A percentile compares a stretch with the other conserved stretches of the same genome.
Evolutionary conservation across 2,329 filamentous ascomycete genomes (phyloP).

Genomic region (Ilyonectria sp.): DNA sequence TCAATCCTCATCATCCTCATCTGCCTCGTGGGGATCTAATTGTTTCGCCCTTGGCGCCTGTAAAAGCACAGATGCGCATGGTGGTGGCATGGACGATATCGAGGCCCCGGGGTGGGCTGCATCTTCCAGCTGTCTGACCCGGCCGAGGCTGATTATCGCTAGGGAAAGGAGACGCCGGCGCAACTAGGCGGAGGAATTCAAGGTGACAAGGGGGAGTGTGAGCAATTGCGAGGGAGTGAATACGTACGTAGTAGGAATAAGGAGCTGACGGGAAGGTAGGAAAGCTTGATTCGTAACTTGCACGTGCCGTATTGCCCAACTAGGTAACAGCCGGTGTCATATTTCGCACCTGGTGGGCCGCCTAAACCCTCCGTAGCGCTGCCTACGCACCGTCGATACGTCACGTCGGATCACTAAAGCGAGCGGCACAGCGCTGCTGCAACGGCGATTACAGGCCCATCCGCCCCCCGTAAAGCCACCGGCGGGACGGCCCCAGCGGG

Average conservation of each 20-base stretch:
- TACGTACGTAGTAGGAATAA: background rate
- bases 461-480: background rate
- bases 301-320: slow-evolving; percentile 12
- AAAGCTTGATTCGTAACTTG: slow-evolving; percentile 6
- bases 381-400: background rate
- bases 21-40: background rate
- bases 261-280: background rate
- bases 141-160: background rate
- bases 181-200: background rate
- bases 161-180: background rate
- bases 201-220: background rate
- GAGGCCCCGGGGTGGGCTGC: background rate
- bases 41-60: background rate
- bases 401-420: background rate
- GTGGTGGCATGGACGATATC: background rate
- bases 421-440: background rate
- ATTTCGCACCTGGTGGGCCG: background rate
- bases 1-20: background rate
- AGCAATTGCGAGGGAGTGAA: background rate
- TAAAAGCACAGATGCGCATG: background rate
- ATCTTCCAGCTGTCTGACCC: background rate
- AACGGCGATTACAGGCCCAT: background rate
- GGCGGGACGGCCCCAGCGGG: background rate
- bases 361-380: background rate
- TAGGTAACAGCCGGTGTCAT: background rate